These are phyloP conservation scores for Zygosaccharomyces bailii DNA, from an alignment of 805 yeast species.

Conservation along the genomic window DNA sequence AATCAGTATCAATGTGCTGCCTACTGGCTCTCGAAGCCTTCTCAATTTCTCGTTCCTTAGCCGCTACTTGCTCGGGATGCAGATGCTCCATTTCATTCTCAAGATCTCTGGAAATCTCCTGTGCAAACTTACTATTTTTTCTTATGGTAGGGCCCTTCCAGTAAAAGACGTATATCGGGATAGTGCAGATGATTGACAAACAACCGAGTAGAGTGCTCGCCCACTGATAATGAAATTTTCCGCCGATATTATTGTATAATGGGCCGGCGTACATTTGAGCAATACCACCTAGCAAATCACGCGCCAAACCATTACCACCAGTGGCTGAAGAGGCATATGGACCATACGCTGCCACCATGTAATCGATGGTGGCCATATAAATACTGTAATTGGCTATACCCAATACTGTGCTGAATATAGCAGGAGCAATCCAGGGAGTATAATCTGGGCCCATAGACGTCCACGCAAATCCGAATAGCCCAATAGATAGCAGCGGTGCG, in stretches of 20 bases:
- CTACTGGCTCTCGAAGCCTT: neutral
- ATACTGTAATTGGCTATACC: slow-evolving; percentile 10
- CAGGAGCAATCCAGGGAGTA: slow-evolving; percentile 13
- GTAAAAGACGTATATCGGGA: slow-evolving; percentile 9
- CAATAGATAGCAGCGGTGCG: slow-evolving; percentile 9
- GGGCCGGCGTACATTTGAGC: slow-evolving; percentile 11
- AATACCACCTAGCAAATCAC: slow-evolving; percentile 11
- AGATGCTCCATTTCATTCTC: slow-evolving; percentile 9
- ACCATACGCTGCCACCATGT: slow-evolving; percentile 12
- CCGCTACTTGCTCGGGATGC: neutral
- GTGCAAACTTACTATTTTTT: slow-evolving; percentile 9
- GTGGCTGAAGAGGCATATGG: slow-evolving; percentile 12
- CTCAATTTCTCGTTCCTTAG: neutral
- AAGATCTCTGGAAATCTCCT: slow-evolving; percentile 5
- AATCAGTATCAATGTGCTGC: neutral
- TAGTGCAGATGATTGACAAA: slow-evolving; percentile 8
- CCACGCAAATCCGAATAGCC: slow-evolving; percentile 11
- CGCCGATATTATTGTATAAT: slow-evolving; percentile 9
- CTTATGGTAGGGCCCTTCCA: slow-evolving; percentile 9
- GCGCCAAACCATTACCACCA: slow-evolving; percentile 12
- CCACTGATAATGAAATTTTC: slow-evolving; percentile 11
- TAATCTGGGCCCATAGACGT: slow-evolving; percentile 11
- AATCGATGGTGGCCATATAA: slow-evolving; percentile 10
- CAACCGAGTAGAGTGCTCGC: slow-evolving; percentile 9
- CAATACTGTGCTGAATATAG: slow-evolving; percentile 7